These are phyloP conservation scores for Eucalyptus regnans DNA, from an alignment of 345 rosid species.

Conservation along the genomic window DNA sequence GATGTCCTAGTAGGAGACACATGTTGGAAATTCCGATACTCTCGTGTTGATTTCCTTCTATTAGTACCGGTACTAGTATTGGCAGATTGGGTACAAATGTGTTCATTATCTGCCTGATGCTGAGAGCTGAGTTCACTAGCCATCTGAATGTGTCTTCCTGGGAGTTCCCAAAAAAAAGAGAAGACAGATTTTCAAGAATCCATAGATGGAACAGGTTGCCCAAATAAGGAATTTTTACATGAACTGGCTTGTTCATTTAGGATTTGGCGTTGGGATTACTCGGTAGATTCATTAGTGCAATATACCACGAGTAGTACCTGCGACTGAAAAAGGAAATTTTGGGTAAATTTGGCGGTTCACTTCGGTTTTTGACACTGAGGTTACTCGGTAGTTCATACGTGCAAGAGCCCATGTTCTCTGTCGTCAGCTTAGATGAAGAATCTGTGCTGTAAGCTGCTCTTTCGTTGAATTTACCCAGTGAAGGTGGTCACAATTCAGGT, in stretches of 20 bases:
- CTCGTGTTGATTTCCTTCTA: neutral
- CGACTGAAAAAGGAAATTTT: neutral
- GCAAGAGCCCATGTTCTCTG: neutral
- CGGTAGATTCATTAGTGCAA: neutral
- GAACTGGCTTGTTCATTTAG: neutral
- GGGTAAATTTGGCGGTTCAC: neutral
- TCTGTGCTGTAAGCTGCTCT: neutral
- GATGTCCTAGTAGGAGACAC: neutral
- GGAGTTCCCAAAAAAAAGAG: neutral
- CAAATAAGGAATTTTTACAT: neutral
- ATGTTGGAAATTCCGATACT: neutral
- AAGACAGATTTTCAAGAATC: neutral
- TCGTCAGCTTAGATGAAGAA: neutral
- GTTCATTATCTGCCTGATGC: neutral
- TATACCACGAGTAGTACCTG: neutral
- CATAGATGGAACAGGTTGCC: neutral
- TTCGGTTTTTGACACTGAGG: neutral
- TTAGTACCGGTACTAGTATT: neutral
- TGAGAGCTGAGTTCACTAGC: neutral
- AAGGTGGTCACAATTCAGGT: neutral
- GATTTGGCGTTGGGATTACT: neutral
- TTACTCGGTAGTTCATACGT: neutral
- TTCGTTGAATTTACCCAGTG: neutral
- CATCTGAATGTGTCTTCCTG: neutral
- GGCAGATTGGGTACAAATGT: neutral